phyloP scores from a whole-genome alignment of 2,329 filamentous ascomycete genomes.

The Neophaeococcomyces mojaviensis region DNA sequence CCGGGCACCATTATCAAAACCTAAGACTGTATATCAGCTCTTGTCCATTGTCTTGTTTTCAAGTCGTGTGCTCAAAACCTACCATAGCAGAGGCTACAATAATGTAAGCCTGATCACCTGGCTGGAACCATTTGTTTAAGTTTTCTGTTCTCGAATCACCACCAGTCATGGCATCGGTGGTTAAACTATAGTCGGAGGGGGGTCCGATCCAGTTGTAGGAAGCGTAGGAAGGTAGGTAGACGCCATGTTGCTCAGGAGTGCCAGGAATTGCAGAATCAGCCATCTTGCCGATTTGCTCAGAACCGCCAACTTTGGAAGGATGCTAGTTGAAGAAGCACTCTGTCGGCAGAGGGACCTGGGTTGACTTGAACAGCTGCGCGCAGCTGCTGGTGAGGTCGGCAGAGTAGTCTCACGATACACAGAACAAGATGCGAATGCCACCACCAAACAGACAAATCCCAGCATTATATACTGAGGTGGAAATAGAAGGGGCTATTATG shows the following conservation, averaged over 20 bases:
- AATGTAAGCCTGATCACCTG: slow-evolving; percentile 92
- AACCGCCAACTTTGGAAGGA: no score
- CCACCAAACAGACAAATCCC: no score
- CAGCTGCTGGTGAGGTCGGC: no score
- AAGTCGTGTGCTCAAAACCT: not conserved
- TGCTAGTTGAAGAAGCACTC: no score
- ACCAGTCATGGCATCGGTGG: slow-evolving; percentile 54
- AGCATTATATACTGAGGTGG: no score
- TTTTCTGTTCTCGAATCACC: slow-evolving; percentile 76
- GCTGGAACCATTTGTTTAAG: slow-evolving; percentile 89
- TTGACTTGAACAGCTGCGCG: no score
- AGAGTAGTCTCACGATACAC: no score
- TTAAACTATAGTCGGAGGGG: slow-evolving; percentile 35
- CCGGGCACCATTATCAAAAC: slow-evolving; percentile 91
- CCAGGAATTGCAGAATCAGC: no score
- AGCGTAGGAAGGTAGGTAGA: slow-evolving; percentile 34
- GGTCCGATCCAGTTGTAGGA: slow-evolving; percentile 44
- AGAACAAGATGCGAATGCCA: no score
- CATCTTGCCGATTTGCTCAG: no score
- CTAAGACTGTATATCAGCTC: slow-evolving; percentile 11
- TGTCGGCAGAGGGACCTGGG: no score
- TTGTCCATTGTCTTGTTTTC: not conserved
- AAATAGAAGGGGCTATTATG: no score
- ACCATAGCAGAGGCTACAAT: slow-evolving; percentile 80
- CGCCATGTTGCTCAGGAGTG: not conserved